Evolutionary conservation across 345 rosid genomes (phyloP).

Genomic region (Bruguiera sexangula): DNA sequence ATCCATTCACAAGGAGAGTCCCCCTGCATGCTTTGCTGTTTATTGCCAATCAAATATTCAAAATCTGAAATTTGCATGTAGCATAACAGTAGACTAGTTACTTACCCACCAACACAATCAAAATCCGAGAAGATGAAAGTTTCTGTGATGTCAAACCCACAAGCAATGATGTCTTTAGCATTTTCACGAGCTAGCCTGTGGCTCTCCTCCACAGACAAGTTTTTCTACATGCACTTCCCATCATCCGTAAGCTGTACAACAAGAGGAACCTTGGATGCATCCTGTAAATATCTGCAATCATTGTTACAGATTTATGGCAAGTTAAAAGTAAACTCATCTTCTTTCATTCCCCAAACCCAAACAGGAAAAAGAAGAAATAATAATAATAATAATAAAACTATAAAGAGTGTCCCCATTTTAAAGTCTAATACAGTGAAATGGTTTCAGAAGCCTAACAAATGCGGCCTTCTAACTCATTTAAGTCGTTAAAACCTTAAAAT

Average conservation of each 20-base stretch:
- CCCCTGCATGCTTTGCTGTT: too few relatives aligned
- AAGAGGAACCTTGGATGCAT: slow-evolving; percentile 82
- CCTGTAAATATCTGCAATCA: slow-evolving; percentile 57
- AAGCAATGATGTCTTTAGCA: slow-evolving; percentile 92
- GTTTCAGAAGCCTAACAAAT: neutral
- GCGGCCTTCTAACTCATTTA: neutral
- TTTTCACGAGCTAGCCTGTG: slow-evolving; percentile 88
- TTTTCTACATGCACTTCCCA: slow-evolving; percentile 91
- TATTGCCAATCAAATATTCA: too few relatives aligned
- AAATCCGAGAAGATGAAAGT: slow-evolving; percentile 92
- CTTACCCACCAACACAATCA: slow-evolving; percentile 88
- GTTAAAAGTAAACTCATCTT: neutral
- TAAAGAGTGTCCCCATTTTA: too few relatives aligned
- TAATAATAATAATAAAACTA: too few relatives aligned
- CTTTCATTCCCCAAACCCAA: neutral
- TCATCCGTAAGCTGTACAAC: slow-evolving; percentile 85
- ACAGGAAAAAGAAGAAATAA: too few relatives aligned
- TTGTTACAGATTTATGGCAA: neutral
- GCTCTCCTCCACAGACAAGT: slow-evolving; percentile 76
- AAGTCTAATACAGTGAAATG: neutral
- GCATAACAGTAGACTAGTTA: slow-evolving; percentile 1
- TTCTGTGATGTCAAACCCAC: slow-evolving; percentile 78
- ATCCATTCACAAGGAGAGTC: slow-evolving; percentile 2
- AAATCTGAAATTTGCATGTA: too few relatives aligned
- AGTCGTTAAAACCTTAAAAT: neutral